Evolutionary conservation across 371 early-diverging fungal species (phyloP), one percentile per base, ranked within the genome.

Genomic region (Lichtheimia corymbifera): DNA sequence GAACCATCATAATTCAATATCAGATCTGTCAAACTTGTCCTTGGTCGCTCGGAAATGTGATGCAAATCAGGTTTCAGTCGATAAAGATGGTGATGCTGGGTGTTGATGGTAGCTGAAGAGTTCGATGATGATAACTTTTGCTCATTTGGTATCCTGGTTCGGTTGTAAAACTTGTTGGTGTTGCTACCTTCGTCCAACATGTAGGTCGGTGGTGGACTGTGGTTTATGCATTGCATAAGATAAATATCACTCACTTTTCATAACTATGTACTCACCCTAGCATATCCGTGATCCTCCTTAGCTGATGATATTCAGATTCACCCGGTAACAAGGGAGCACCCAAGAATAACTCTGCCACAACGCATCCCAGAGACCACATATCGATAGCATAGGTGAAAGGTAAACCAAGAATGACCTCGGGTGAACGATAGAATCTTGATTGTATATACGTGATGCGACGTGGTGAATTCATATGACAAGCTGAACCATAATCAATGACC

Each of bases 281-380:
- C 70, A 92, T 81, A 40, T 92, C 90, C n/a, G 91, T 88, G 59
- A 97, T 97, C 41, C 96, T 84, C 20, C 82, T 77, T 6, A 98
- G 62, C 68, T 97, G 94, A 59, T 95, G 90, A 69, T 91, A 91
- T 78, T 97, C 97, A 50, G 92, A 91, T 6, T 86, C 84, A 9
- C 97, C 97, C 0, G 97, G 97, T 70, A 97, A 96, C 58, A 98
- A 68, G 0, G 97, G 97, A 4, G 91, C 72, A 0, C 97, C 97
- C 0, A 95, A 69, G 67, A 90, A 94, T 14, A 99, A 77, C 72
- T 99, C 99, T 5, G 95, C 98, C n/a, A 97, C 93, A 59, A 99
- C 93, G 73, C 99, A 99, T 0, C 99, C 99, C 11, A 98, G 80
- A 0, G 98, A 96, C 99, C 99, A 99, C 88, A 99, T 96, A 73